Evolutionary conservation across 2,329 filamentous ascomycete genomes (phyloP).

Genomic region (Pyrenophora seminiperda): DNA sequence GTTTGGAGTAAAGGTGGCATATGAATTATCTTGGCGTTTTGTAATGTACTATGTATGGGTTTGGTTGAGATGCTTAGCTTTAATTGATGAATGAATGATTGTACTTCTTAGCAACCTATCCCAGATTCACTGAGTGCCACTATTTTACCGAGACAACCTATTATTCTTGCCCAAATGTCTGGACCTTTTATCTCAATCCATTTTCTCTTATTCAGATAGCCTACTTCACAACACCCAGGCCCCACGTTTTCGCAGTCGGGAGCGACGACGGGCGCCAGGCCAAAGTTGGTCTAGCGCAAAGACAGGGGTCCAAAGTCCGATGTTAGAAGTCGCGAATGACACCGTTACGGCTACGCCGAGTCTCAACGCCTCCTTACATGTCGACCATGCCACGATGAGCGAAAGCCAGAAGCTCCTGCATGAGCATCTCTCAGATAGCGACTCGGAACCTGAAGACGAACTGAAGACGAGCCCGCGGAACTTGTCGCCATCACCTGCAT

Average conservation of each 20-base stretch:
- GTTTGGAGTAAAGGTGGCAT: not conserved
- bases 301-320: slow-evolving; percentile 19
- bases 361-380: not conserved
- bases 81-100: not conserved
- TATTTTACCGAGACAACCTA: too few species aligned
- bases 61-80: not conserved
- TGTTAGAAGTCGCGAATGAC: slow-evolving; percentile 11
- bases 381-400: slow-evolving; percentile 48
- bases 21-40: not conserved
- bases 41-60: too few species aligned
- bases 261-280: not conserved
- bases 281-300: slow-evolving; percentile 1
- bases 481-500: slow-evolving; percentile 35
- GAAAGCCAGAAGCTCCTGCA: slow-evolving; percentile 48
- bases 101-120: not conserved
- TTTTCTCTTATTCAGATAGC: not conserved
- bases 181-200: not conserved
- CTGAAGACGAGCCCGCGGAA: slow-evolving; percentile 24
- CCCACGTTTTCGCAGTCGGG: slow-evolving; percentile 3
- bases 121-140: too few species aligned
- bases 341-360: slow-evolving; percentile 3
- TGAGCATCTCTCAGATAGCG: slow-evolving; percentile 40
- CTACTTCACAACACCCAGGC: slow-evolving; percentile 9
- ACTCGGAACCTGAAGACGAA: slow-evolving; percentile 33
- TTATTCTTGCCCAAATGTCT: too few species aligned